phyloP scores from a whole-genome alignment of 2,329 filamentous ascomycete genomes.

The Paecilomyces fulvus region DNA sequence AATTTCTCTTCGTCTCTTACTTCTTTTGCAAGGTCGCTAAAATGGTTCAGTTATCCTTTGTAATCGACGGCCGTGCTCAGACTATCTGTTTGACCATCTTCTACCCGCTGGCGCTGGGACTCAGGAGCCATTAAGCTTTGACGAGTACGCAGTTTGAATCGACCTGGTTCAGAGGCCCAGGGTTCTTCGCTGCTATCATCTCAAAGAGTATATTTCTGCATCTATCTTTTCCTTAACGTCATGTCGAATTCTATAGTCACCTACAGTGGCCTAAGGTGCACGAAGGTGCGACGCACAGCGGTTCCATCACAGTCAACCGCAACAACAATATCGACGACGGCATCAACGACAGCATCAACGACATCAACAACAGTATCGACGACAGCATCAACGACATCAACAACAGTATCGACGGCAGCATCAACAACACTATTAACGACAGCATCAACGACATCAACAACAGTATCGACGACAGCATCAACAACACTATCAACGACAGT shows the following conservation, averaged over 20 bases:
- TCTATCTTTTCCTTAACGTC: constrained; percentile 11
- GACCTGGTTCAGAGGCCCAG: background rate
- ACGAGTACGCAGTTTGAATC: background rate
- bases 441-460: constrained; percentile 3
- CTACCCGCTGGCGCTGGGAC: background rate
- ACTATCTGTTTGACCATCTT: background rate
- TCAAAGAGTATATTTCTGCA: background rate
- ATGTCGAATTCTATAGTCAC: constrained; percentile 18
- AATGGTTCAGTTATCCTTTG: background rate
- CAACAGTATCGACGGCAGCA: constrained; percentile 3
- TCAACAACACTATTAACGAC: background rate
- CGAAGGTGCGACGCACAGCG: constrained; percentile 12
- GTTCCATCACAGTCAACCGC: constrained; percentile 8
- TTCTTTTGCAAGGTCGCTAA: background rate
- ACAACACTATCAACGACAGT: constrained; percentile 6
- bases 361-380: constrained; percentile 5
- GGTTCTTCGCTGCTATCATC: background rate
- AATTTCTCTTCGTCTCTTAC: background rate
- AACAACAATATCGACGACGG: constrained; percentile 1
- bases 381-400: constrained; percentile 5
- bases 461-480: background rate
- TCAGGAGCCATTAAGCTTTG: background rate
- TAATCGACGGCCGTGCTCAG: background rate
- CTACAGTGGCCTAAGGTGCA: constrained; percentile 16
- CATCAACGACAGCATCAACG: constrained; percentile 4